Evolutionary conservation across 352 stramenopile species (phyloP).

Genomic region (Thalassiosira exigua): DNA sequence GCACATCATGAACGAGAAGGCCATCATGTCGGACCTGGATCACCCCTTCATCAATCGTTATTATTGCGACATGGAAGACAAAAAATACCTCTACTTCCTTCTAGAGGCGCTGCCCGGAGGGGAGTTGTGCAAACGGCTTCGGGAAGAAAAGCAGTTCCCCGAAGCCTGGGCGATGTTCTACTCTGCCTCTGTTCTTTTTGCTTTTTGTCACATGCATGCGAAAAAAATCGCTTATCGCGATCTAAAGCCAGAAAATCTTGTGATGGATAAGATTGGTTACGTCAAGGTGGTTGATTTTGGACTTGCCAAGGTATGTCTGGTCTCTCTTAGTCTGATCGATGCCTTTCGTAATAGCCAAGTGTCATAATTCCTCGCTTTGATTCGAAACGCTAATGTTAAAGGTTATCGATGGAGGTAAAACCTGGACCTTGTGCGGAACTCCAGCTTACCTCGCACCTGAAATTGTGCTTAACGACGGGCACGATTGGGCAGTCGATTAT

Average conservation of each 20-base stretch:
- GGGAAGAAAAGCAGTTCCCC: slow-evolving; percentile 80
- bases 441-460: slow-evolving; percentile 94
- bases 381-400: slow-evolving; percentile 5
- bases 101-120: slow-evolving; percentile 93
- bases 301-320: slow-evolving; percentile 91
- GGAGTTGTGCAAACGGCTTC: slow-evolving; percentile 92
- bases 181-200: slow-evolving; percentile 77
- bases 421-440: slow-evolving; percentile 93
- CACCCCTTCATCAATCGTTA: slow-evolving; percentile 92
- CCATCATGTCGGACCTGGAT: slow-evolving; percentile 88
- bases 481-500: slow-evolving; percentile 91
- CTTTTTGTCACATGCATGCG: slow-evolving; percentile 82
- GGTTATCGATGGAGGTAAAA: slow-evolving; percentile 85
- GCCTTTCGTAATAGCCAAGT: background rate
- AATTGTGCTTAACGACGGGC: slow-evolving; percentile 94
- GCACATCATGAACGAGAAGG: slow-evolving; percentile 92
- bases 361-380: too few relatives aligned
- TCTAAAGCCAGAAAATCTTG: slow-evolving; percentile 94
- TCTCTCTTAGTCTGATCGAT: slow-evolving; percentile 5
- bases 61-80: slow-evolving; percentile 91
- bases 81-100: slow-evolving; percentile 93
- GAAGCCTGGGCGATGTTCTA: slow-evolving; percentile 79
- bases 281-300: slow-evolving; percentile 93
- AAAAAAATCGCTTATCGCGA: slow-evolving; percentile 78
- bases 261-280: slow-evolving; percentile 90